Evolutionary conservation across 2,329 filamentous ascomycete genomes (phyloP).

Genomic region (Pestalotiopsis sp.): DNA sequence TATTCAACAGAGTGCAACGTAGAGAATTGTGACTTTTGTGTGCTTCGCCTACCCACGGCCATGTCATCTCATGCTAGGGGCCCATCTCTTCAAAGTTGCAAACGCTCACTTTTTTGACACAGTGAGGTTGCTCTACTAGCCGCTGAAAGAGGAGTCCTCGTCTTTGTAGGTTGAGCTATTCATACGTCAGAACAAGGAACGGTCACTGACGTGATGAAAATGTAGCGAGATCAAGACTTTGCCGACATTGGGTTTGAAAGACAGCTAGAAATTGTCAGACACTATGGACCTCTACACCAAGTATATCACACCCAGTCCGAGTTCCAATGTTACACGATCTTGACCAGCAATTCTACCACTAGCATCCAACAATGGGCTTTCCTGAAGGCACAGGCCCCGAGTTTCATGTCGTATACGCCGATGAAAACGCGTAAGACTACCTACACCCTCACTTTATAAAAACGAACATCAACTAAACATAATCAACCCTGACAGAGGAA

Average conservation of each 20-base stretch:
- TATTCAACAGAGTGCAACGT: neutral
- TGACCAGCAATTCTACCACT: neutral
- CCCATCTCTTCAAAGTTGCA: neutral
- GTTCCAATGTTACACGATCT: neutral
- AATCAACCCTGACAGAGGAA: conserved; percentile 19
- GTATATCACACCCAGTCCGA: neutral
- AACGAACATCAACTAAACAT: neutral
- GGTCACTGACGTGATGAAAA: neutral
- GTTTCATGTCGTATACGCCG: conserved; percentile 36
- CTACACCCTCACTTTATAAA: neutral
- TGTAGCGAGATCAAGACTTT: conserved; percentile 34
- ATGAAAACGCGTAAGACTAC: conserved; percentile 30
- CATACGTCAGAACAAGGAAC: neutral
- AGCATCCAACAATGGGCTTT: conserved; percentile 35
- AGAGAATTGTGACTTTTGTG: neutral
- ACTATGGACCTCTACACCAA: conserved; percentile 35
- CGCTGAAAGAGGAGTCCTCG: conserved; percentile 33
- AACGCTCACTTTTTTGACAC: neutral
- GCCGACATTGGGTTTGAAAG: conserved; percentile 34
- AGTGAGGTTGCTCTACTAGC: conserved; percentile 32
- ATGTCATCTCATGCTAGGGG: neutral
- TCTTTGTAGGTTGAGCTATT: conserved; percentile 26
- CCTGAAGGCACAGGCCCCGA: conserved; percentile 33
- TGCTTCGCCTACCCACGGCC: neutral
- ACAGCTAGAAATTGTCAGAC: conserved; percentile 30